Evolutionary conservation across 352 stramenopile genomes (phyloP).

Genomic region (Pythium angustatum): DNA sequence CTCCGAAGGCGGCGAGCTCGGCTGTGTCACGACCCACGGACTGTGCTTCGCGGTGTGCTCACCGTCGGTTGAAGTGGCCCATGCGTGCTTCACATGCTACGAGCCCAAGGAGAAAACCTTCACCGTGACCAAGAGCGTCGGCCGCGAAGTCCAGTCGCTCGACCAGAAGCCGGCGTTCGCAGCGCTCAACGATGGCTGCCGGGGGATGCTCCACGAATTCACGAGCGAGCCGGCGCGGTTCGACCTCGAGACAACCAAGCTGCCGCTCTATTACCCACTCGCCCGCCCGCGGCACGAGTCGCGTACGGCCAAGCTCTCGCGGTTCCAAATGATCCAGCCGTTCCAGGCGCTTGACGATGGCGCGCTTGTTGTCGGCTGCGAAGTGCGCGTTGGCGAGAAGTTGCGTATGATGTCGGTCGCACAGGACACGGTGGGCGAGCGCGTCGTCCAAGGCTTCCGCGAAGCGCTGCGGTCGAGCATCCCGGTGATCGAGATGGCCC

Average conservation of each 20-base stretch:
- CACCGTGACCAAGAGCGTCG: slow-evolving; percentile 60
- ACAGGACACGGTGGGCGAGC: slow-evolving; percentile 49
- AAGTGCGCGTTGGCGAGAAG: slow-evolving; percentile 60
- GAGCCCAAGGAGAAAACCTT: slow-evolving; percentile 72
- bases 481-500: slow-evolving; percentile 47
- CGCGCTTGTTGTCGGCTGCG: slow-evolving; percentile 51
- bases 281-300: slow-evolving; percentile 50
- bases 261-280: slow-evolving; percentile 77
- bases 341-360: slow-evolving; percentile 53
- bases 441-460: slow-evolving; percentile 49
- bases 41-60: slow-evolving; percentile 77
- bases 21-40: slow-evolving; percentile 68
- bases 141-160: slow-evolving; percentile 58
- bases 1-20: slow-evolving; percentile 62
- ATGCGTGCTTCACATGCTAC: slow-evolving; percentile 85
- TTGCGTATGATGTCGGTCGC: slow-evolving; percentile 79
- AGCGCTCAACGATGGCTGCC: slow-evolving; percentile 72
- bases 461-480: slow-evolving; percentile 58
- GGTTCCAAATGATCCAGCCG: slow-evolving; percentile 74
- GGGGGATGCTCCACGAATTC: slow-evolving; percentile 74
- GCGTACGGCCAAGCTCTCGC: slow-evolving; percentile 42
- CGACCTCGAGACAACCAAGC: slow-evolving; percentile 59
- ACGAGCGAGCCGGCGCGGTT: slow-evolving; percentile 58
- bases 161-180: slow-evolving; percentile 74
- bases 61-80: slow-evolving; percentile 75